A percentile compares a stretch with the other conserved stretches of the same genome.
Evolutionary conservation across 768 basidiomycete genomes (phyloP).

Genomic region (Phylloporus rhodoxanthus): DNA sequence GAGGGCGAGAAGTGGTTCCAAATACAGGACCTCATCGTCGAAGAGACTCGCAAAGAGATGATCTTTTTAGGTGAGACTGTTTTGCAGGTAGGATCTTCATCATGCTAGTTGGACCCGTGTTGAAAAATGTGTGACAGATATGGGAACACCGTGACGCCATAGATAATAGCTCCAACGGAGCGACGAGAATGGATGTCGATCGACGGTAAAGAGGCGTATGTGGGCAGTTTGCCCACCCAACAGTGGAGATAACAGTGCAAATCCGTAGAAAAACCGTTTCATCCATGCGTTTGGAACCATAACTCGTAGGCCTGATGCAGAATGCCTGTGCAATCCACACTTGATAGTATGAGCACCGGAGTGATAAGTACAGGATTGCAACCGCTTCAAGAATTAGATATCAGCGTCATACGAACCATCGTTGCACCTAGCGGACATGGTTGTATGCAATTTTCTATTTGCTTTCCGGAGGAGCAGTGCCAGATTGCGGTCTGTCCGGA

Average conservation of each 20-base stretch:
- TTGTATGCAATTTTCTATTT: conserved; percentile 6
- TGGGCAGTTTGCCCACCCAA: conserved; percentile 1
- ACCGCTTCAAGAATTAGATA: not conserved
- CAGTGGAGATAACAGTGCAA: conserved; percentile 26
- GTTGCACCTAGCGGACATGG: not conserved
- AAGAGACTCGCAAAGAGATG: conserved; percentile 96
- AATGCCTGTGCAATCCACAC: conserved; percentile 11
- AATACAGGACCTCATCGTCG: conserved; percentile 93
- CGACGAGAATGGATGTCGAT: conserved; percentile 31
- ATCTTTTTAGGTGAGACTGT: conserved; percentile 97
- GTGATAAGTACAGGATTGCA: not conserved
- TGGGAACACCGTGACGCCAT: conserved; percentile 50
- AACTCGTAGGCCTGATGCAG: conserved; percentile 2
- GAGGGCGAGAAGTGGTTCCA: conserved; percentile 93
- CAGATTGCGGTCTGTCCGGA: conserved; percentile 1
- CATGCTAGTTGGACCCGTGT: not conserved
- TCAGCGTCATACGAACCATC: not conserved
- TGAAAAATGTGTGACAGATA: conserved; percentile 38
- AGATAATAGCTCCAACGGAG: conserved; percentile 11
- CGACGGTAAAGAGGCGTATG: conserved; percentile 13
- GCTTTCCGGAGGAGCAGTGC: conserved; percentile 2
- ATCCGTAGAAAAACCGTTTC: conserved; percentile 1
- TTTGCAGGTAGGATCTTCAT: conserved; percentile 59
- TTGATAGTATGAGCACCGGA: not conserved
- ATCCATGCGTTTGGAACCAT: conserved; percentile 4